A percentile compares a stretch with the other conserved stretches of the same genome.
These are phyloP conservation scores for Carex cristatella DNA, from an alignment of 176 grass and related monocot genomes.

Conservation along the genomic window DNA sequence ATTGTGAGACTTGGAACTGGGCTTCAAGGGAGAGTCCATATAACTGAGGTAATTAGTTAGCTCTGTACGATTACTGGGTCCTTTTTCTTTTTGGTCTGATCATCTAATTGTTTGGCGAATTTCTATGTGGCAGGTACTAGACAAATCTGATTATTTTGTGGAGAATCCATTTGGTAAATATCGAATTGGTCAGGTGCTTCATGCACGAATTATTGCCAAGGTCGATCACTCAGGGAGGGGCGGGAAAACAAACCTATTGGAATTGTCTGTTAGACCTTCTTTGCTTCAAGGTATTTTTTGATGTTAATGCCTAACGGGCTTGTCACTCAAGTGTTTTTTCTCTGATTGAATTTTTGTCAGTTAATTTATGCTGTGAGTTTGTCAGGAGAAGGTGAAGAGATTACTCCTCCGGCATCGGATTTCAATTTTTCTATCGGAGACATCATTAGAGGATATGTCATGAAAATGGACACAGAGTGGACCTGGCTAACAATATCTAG, in stretches of 20 bases:
- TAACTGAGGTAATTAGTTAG: constrained; percentile 62
- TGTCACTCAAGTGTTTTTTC: neutral
- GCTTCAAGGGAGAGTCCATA: constrained; percentile 74
- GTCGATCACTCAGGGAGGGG: constrained; percentile 46
- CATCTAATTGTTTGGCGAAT: constrained; percentile 17
- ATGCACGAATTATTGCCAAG: constrained; percentile 61
- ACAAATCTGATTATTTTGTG: constrained; percentile 32
- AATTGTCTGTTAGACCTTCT: constrained; percentile 83
- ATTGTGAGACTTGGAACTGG: constrained; percentile 61
- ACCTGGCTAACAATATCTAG: constrained; percentile 74
- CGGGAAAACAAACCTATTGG: constrained; percentile 53
- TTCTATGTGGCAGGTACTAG: constrained; percentile 47
- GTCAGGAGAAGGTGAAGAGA: constrained; percentile 35
- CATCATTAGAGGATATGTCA: constrained; percentile 51
- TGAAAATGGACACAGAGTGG: constrained; percentile 87
- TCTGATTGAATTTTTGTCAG: neutral
- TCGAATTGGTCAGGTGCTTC: constrained; percentile 52
- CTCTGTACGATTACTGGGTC: neutral
- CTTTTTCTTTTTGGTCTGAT: constrained; percentile 13
- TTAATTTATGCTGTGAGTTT: constrained; percentile 17
- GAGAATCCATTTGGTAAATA: constrained; percentile 67
- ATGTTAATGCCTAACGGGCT: neutral
- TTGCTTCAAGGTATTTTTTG: constrained; percentile 41
- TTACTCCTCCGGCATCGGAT: constrained; percentile 21
- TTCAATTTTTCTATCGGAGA: constrained; percentile 41